These are phyloP conservation scores for Biscogniauxia mediterranea DNA, from an alignment of 2,329 filamentous ascomycete species.

Conservation along the genomic window DNA sequence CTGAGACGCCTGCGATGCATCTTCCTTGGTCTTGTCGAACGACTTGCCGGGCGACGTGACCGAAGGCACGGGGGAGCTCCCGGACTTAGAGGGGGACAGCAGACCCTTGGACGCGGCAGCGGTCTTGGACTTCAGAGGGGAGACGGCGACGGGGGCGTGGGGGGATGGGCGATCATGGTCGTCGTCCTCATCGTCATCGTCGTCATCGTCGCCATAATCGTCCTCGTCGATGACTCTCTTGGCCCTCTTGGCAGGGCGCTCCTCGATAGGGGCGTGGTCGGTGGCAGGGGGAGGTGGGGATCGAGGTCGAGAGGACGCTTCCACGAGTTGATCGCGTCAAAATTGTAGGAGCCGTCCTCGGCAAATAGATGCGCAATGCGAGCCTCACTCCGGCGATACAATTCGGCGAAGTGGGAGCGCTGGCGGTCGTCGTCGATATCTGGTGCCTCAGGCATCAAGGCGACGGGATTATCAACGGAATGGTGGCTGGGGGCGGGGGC, in stretches of 20 bases:
- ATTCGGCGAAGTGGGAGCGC: conserved; percentile 71
- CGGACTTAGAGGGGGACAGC: conserved; percentile 68
- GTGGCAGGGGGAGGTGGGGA: conserved; percentile 50
- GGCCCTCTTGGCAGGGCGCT: conserved; percentile 69
- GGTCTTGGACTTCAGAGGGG: conserved; percentile 51
- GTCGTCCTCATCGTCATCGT: conserved; percentile 69
- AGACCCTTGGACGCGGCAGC: conserved; percentile 53
- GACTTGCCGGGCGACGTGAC: conserved; percentile 60
- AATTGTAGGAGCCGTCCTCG: conserved; percentile 53
- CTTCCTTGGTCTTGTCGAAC: conserved; percentile 51
- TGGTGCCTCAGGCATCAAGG: conserved; percentile 61
- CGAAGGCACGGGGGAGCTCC: conserved; percentile 63
- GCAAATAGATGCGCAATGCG: conserved; percentile 75
- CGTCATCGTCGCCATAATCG: conserved; percentile 83
- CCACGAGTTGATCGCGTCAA: conserved; percentile 53
- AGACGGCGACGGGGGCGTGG: conserved; percentile 25
- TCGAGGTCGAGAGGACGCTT: conserved; percentile 42
- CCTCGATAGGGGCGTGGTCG: conserved; percentile 57
- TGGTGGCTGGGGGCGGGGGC: conserved; percentile 50
- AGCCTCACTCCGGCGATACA: conserved; percentile 75
- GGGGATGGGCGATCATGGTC: conserved; percentile 56
- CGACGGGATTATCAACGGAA: conserved; percentile 47
- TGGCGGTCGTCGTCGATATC: conserved; percentile 68
- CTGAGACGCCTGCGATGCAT: conserved; percentile 41
- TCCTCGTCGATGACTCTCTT: conserved; percentile 80